A percentile compares a stretch with the other conserved stretches of the same genome.
Conservation (phyloP, 2,329 filamentous ascomycete species). For the Hypoxylon sp. region DNA sequence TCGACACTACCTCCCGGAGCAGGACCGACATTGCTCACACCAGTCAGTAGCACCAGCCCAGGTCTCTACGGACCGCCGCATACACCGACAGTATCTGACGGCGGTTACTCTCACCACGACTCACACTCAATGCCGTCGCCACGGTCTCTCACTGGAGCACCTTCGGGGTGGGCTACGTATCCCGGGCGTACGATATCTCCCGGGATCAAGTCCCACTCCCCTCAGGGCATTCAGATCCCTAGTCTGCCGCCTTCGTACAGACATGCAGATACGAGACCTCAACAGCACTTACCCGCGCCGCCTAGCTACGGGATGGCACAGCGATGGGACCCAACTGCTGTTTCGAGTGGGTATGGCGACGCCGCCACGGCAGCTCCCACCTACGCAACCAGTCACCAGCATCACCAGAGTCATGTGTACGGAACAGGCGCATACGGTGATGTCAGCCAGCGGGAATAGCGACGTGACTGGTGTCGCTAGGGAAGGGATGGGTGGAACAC, state of each 20-base stretch:
- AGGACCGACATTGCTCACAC: constrained; percentile 51
- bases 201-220: constrained; percentile 57
- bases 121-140: constrained; percentile 68
- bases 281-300: constrained; percentile 54
- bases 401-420: constrained; percentile 60
- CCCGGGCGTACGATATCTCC: constrained; percentile 64
- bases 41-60: constrained; percentile 54
- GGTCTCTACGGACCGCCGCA: constrained; percentile 56
- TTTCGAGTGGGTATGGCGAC: constrained; percentile 51
- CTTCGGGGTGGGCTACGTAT: constrained; percentile 66
- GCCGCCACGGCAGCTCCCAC: constrained; percentile 45
- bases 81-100: constrained; percentile 58
- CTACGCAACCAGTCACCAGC: constrained; percentile 52
- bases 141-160: constrained; percentile 64
- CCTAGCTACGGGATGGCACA: constrained; percentile 55
- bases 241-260: constrained; percentile 59
- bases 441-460: constrained; percentile 60
- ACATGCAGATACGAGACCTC: constrained; percentile 52
- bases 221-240: constrained; percentile 57
- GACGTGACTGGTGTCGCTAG: constrained; percentile 14
- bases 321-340: constrained; percentile 52
- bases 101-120: constrained; percentile 59
- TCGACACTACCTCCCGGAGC: constrained; percentile 48
- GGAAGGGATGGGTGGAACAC: constrained; percentile 20
- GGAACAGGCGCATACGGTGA: constrained; percentile 60